Percentiles rank a stretch among this genome's conserved stretches.
These are phyloP conservation scores for Metarhizium humberi DNA, from an alignment of 2,329 filamentous ascomycete genomes.

Conservation along the genomic window DNA sequence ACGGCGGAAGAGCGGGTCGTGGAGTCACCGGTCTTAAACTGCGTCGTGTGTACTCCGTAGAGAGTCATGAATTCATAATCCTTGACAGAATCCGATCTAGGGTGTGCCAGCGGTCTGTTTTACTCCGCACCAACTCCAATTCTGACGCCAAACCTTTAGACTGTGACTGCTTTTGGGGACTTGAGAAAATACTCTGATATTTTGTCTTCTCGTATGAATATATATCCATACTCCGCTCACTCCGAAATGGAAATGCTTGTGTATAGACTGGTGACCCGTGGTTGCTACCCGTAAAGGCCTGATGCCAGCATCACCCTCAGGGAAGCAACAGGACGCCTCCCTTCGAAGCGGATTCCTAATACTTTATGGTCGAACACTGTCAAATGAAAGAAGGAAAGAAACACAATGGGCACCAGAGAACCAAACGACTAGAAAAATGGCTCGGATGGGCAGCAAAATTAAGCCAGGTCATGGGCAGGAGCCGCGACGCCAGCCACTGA, in stretches of 20 bases:
- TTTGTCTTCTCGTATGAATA: too few relatives aligned
- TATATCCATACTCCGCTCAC: neutral
- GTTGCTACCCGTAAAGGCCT: too few relatives aligned
- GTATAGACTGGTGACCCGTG: neutral
- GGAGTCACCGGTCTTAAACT: neutral
- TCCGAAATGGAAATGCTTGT: neutral
- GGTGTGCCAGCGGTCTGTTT: neutral
- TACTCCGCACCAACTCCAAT: neutral
- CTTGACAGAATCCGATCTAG: neutral
- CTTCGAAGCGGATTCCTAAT: too few relatives aligned
- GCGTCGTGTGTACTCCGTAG: neutral
- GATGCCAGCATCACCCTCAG: too few relatives aligned
- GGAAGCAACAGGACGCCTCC: too few relatives aligned
- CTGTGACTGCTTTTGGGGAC: neutral
- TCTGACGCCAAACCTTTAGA: neutral
- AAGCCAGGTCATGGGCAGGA: too few relatives aligned
- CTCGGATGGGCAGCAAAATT: neutral
- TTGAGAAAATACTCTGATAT: too few relatives aligned
- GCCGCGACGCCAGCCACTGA: too few relatives aligned
- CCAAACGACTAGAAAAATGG: neutral
- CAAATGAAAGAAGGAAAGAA: too few relatives aligned
- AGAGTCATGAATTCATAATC: neutral
- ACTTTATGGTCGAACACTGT: too few relatives aligned
- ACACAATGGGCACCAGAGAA: too few relatives aligned
- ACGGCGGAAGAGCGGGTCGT: neutral